Evolutionary conservation across 2,329 filamentous ascomycete species (phyloP), one percentile per base, ranked within the genome.

Genomic region (Clonostachys rosea): DNA sequence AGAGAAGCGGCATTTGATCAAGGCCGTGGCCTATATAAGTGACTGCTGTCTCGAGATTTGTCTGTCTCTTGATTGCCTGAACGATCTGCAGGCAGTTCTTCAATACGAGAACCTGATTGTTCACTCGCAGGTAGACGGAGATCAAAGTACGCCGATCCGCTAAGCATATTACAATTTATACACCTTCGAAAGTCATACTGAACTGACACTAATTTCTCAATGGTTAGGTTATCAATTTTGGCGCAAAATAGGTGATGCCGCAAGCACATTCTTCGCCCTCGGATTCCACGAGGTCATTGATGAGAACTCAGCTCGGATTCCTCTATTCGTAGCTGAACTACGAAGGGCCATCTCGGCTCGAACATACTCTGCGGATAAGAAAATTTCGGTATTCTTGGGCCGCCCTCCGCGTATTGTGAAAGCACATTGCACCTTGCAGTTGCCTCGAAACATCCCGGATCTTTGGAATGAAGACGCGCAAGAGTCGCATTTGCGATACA

Each of bases 31-130:
- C 50, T n/a, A n/a, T n/a, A n/a, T 39, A 11, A 39, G 36, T 11
- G 59, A 60, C 44, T 40, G 39, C 2, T 57, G 53, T 35, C 47
- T 62, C 7, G 56, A 63, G 5, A 50, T 55, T 13, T 53, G 49
- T 14, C 43, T 61, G 2, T 53, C 54, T 2, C 45, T 61, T 1
- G 60, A 63, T 41, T 58, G 54, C 37, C 35, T 75, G 30, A 73
- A 74, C 46, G 69, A 74, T 51, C 53, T 75, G 24, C 70, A 74
- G 47, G 55, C 73, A 4, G 50, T 71, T 5, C 50, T 73, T 5
- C 71, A 74, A 47, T 74, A 73, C 43, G 70, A 74, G 47, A 72
- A 71, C 24, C 72, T 69, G 35, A 71, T 73, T n/a, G 54, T 69
- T 2, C 68, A 72, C 47, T 68, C 70, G 1, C 61, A 66, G 34